These are phyloP conservation scores for Linum tenue DNA, from an alignment of 345 rosid species.

Conservation along the genomic window DNA sequence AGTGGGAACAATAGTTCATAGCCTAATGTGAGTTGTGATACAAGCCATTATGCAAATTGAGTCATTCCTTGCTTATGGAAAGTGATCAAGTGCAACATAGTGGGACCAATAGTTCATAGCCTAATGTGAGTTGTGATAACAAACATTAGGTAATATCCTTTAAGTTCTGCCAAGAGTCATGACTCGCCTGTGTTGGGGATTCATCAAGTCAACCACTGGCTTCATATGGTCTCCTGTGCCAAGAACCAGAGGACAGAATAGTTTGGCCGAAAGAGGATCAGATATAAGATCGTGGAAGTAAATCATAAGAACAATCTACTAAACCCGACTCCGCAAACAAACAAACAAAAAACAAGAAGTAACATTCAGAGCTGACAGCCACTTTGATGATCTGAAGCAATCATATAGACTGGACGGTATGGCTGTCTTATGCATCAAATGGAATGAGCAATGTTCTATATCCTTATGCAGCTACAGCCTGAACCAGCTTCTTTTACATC, in stretches of 20 bases:
- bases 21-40: not conserved
- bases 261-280: constrained; percentile 1
- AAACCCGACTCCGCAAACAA: not conserved
- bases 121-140: not conserved
- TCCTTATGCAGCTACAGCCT: not conserved
- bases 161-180: not conserved
- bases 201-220: constrained; percentile 61
- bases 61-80: not conserved
- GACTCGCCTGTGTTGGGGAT: constrained; percentile 83
- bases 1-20: not conserved
- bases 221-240: constrained; percentile 48
- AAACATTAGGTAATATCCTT: not conserved
- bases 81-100: not conserved
- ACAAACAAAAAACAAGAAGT: not conserved
- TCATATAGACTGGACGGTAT: not conserved
- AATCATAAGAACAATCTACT: not conserved
- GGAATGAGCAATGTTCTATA: not conserved
- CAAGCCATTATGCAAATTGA: no score
- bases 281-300: not conserved
- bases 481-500: not conserved
- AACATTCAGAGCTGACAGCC: not conserved
- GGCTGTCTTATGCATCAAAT: not conserved
- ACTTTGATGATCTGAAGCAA: not conserved
- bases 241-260: constrained; percentile 6
- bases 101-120: not conserved